Base-by-base conservation (phyloP, 305 asterid genomes). In the Rubia peregrina region DNA sequence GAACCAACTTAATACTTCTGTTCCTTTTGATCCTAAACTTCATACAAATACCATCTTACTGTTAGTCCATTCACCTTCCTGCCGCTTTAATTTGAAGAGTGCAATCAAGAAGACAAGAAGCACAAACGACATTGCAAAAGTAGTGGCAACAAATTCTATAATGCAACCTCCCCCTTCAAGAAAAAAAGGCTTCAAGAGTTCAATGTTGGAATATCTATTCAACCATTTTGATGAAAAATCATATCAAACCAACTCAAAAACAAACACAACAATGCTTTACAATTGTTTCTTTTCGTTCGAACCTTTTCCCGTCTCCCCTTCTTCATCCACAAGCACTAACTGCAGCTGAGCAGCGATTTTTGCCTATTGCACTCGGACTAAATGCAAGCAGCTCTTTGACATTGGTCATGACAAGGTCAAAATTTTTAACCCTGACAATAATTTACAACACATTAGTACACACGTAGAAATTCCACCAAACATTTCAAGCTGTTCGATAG, bases 401-500 rank as follows among this genome's bases (percentile, higher is more conserved):
- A 63, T 62, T 16, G 63, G 51, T 33, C 9, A 22, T 17, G 69
- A 51, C 75, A 73, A 49, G 33, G 30, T 57, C 48, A 48, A 57
- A 44, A 69, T 14, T n/a, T 8, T 30, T 41, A 65, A 42, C 38
- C 69, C 53, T 9, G 51, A 64, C 55, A 41, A 30, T 3, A 7
- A 44, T 44, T 65, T 38, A 30, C 5, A 26, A 51, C 3, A 59
- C 57, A 64, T 17, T 24, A 48, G 33, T 40, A 11, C 13, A 2
- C 53, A 5, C 4, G 65, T 26, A 30, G 61, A 17, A 51, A 38
- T 57, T 49, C 49, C 49, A 57, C 61, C 67, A 57, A 43, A 67
- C 72, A 41, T n/a, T 55, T 41, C n/a, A 49, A 51, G 38, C 67
- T 67, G 65, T 60, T 74, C 82, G 53, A 65, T 73, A 62, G 74